These are phyloP conservation scores for Neofusicoccum ribis DNA, from an alignment of 2,329 filamentous ascomycete species.

Conservation along the genomic window DNA sequence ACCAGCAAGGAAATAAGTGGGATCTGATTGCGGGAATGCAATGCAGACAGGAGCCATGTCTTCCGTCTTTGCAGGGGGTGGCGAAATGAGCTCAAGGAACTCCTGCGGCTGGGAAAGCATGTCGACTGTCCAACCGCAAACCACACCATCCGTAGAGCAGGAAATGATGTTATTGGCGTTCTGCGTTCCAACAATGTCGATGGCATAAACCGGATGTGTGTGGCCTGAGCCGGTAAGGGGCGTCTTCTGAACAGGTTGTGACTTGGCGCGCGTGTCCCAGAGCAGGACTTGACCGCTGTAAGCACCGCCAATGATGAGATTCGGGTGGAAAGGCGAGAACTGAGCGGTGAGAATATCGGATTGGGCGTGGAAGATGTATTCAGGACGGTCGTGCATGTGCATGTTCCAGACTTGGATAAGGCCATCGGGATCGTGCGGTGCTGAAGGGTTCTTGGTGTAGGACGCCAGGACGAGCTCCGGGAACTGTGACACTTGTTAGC, in stretches of 20 bases:
- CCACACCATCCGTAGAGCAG: slow-evolving; percentile 91
- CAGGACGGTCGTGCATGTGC: slow-evolving; percentile 88
- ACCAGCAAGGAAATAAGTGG: slow-evolving; percentile 95
- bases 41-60: slow-evolving; percentile 94
- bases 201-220: slow-evolving; percentile 92
- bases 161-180: slow-evolving; percentile 99
- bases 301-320: slow-evolving; percentile 90
- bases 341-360: slow-evolving; percentile 94
- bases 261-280: slow-evolving; percentile 91
- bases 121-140: slow-evolving; percentile 96
- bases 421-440: slow-evolving; percentile 89
- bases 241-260: slow-evolving; percentile 86
- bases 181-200: slow-evolving; percentile 95
- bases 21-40: slow-evolving; percentile 90
- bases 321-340: slow-evolving; percentile 98
- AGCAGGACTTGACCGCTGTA: slow-evolving; percentile 96
- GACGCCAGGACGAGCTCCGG: slow-evolving; percentile 89
- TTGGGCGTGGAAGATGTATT: slow-evolving; percentile 95
- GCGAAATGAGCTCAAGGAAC: slow-evolving; percentile 82
- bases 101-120: slow-evolving; percentile 98
- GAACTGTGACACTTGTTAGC: slow-evolving; percentile 54
- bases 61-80: slow-evolving; percentile 78
- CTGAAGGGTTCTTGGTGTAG: slow-evolving; percentile 95
- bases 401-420: slow-evolving; percentile 96
- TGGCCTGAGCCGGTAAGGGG: slow-evolving; percentile 93